phyloP scores from a whole-genome alignment of 192 early-diverging fungal genomes.

The Backusella luteola region DNA sequence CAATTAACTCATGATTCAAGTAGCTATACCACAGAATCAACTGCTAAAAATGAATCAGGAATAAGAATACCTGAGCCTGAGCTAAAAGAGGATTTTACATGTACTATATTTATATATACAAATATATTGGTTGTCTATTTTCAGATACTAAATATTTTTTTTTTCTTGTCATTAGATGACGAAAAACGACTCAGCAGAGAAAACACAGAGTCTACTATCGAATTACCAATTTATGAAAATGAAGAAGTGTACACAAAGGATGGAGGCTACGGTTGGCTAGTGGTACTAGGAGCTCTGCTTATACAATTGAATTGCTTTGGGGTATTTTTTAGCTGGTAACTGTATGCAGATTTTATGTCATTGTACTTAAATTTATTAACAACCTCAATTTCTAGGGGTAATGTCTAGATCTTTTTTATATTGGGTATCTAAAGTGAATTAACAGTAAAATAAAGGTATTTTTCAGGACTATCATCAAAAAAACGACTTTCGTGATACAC shows the following conservation, averaged over 20 bases:
- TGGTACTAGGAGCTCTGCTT: constrained; percentile 38
- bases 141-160: background rate
- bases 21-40: background rate
- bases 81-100: background rate
- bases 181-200: background rate
- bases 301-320: constrained; percentile 24
- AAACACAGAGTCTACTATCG: background rate
- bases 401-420: background rate
- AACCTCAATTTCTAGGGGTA: background rate
- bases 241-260: background rate
- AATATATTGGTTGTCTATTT: background rate
- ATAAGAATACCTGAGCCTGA: background rate
- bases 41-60: background rate
- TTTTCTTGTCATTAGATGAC: background rate
- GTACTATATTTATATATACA: background rate
- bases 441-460: constrained; percentile 18
- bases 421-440: background rate
- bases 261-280: constrained; percentile 39
- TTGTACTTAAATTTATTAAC: background rate
- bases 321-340: background rate
- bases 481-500: constrained; percentile 16
- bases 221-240: background rate
- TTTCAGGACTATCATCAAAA: constrained; percentile 33
- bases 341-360: background rate
- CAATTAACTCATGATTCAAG: background rate